Evolutionary conservation across 129 eudicot species (phyloP).

Genomic region (Helianthus tuberosus): DNA sequence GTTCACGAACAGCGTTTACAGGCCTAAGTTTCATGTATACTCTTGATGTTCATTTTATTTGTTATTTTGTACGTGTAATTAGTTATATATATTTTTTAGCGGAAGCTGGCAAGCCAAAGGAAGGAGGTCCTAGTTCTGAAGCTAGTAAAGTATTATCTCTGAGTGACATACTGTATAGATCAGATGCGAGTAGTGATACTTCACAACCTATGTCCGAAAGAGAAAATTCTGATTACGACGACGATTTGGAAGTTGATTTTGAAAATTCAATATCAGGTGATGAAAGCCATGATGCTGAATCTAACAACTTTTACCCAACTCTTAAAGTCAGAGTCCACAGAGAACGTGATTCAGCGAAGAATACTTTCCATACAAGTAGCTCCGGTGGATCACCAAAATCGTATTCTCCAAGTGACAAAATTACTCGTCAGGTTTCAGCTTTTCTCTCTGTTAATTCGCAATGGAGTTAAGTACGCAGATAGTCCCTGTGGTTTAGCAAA

Average conservation of each 20-base stretch:
- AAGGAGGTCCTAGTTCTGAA: conserved; percentile 49
- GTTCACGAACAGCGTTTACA: too few species aligned
- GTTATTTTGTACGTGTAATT: conserved; percentile 8
- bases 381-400: conserved; percentile 53
- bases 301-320: conserved; percentile 54
- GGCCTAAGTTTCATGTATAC: neutral
- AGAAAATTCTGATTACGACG: conserved; percentile 90
- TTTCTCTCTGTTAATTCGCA: neutral
- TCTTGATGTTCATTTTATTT: neutral
- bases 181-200: conserved; percentile 73
- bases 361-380: conserved; percentile 47
- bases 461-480: neutral
- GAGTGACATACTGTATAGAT: conserved; percentile 73
- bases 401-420: conserved; percentile 50
- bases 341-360: conserved; percentile 44
- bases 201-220: conserved; percentile 71
- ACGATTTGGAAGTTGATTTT: conserved; percentile 80
- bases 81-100: conserved; percentile 39
- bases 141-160: conserved; percentile 59
- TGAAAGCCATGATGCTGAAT: conserved; percentile 65
- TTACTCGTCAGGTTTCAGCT: conserved; percentile 56
- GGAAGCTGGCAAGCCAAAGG: conserved; percentile 52
- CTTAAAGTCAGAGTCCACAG: conserved; percentile 67
- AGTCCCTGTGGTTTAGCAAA: too few species aligned
- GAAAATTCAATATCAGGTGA: conserved; percentile 78